A percentile compares a stretch with the other conserved stretches of the same genome.
phyloP scores from a whole-genome alignment of 2,329 filamentous ascomycete genomes.

The Phialemoniopsis sp. region DNA sequence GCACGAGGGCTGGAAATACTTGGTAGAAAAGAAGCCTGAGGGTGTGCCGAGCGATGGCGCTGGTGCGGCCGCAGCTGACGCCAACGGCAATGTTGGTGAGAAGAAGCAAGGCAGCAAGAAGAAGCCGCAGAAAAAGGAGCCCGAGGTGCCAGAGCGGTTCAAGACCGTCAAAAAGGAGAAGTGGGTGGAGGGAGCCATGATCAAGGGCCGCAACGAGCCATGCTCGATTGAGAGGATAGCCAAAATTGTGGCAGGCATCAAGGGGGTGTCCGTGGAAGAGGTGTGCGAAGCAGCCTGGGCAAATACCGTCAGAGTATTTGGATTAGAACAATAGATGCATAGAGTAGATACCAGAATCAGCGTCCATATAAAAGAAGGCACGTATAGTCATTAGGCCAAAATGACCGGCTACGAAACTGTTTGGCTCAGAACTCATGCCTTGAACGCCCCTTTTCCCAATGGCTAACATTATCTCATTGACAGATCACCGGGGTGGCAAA shows the following conservation, averaged over 20 bases:
- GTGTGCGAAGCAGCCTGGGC: slow-evolving; percentile 83
- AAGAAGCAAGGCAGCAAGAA: slow-evolving; percentile 18
- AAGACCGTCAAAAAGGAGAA: slow-evolving; percentile 95
- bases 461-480: no score
- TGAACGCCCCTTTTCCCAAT: no score
- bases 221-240: slow-evolving; percentile 83
- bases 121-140: slow-evolving; percentile 55
- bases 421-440: no score
- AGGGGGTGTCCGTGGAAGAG: slow-evolving; percentile 73
- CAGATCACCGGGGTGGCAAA: no score
- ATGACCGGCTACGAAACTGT: not conserved
- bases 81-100: not conserved
- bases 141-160: slow-evolving; percentile 66
- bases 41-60: slow-evolving; percentile 9
- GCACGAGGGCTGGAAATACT: slow-evolving; percentile 77
- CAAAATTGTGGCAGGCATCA: slow-evolving; percentile 83
- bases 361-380: no score
- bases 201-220: slow-evolving; percentile 94
- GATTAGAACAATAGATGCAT: slow-evolving; percentile 48
- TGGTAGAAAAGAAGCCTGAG: slow-evolving; percentile 36
- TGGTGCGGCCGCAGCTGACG: slow-evolving; percentile 7
- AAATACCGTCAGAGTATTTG: slow-evolving; percentile 79
- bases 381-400: not conserved
- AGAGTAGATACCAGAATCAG: not conserved
- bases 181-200: slow-evolving; percentile 81